Evolutionary conservation across 2,329 filamentous ascomycete species (phyloP), one percentile per base, ranked within the genome.

Genomic region (Microascus cirrosus): DNA sequence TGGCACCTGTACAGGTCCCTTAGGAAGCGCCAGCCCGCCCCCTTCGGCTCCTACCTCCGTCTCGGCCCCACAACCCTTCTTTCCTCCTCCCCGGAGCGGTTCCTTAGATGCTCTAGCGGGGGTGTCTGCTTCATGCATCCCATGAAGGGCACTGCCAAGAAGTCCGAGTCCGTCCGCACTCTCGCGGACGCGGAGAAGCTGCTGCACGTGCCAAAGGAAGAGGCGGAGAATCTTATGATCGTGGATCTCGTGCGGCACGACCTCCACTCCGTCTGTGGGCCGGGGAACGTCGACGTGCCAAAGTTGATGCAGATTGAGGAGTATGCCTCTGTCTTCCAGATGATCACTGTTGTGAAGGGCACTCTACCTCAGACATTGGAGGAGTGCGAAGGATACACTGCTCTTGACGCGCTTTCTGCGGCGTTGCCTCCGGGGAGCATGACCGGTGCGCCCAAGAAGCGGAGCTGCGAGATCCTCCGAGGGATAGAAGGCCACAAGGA

Each of bases 221-320:
- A 89, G 65, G 93, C 93, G 0, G 93, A 97, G 74, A 97, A 97
- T 67, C 80, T 97, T 25, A 97, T 97, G 94, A 96, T 97, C 65
- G 92, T 96, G 2, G 93, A 97, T 69, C 78, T 97, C 1, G 94
- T 96, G n/a, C 83, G 93, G 0, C 93, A 97, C 67, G 93, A 97
- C 69, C 76, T 97, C 13, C 88, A 95, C 70, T 84, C 86, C n/a
- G 85, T 95, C 10, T 90, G 87, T 60, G 89, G 89, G 5, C 80
- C 87, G 1, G 85, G 84, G 0, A 81, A 82, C 59, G 90, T 96
- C 1, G 69, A 74, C 6, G 90, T 96, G 1, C 83, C 85, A 15
- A 86, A 90, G 58, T 75, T 96, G 25, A 87, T 96, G 74, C 81
- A 85, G 59, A 87, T 97, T 1, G 92, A 96, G 70, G 91, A 96